Conservation (phyloP, 2,329 filamentous ascomycete species). For the Phoma sp. region DNA sequence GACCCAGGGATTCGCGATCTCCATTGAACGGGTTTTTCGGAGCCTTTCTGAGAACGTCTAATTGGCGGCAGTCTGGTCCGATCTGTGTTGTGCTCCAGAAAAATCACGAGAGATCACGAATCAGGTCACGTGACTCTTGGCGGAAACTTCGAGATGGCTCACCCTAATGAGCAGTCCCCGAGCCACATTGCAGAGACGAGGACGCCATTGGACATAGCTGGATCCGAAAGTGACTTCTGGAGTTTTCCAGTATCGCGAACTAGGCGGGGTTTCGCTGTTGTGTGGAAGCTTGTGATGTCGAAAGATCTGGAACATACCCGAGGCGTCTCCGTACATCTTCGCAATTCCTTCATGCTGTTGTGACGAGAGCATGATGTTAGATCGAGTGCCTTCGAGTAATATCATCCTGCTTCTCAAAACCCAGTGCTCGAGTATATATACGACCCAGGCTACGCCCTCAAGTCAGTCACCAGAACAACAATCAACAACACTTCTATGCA, state of each 20-base stretch:
- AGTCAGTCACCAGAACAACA: constrained; percentile 35
- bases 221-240: background rate
- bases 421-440: constrained; percentile 37
- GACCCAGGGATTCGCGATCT: constrained; percentile 76
- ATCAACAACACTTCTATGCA: constrained; percentile 41
- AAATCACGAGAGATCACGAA: background rate
- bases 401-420: constrained; percentile 38
- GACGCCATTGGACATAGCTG: too few species aligned
- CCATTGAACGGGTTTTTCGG: constrained; percentile 3
- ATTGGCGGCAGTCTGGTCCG: background rate
- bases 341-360: constrained; percentile 19
- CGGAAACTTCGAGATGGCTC: constrained; percentile 3
- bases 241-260: background rate
- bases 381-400: constrained; percentile 1
- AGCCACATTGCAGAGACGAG: too few species aligned
- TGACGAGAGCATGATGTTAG: constrained; percentile 9
- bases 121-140: constrained; percentile 22
- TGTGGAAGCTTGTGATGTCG: background rate
- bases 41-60: too few species aligned
- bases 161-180: background rate
- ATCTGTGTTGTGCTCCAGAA: background rate
- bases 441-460: constrained; percentile 9
- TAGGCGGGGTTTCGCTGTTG: background rate
- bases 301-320: constrained; percentile 33
- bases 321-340: constrained; percentile 31